Base-by-base conservation (phyloP, 176 grass and related monocot species). In the Zea luxurians region DNA sequence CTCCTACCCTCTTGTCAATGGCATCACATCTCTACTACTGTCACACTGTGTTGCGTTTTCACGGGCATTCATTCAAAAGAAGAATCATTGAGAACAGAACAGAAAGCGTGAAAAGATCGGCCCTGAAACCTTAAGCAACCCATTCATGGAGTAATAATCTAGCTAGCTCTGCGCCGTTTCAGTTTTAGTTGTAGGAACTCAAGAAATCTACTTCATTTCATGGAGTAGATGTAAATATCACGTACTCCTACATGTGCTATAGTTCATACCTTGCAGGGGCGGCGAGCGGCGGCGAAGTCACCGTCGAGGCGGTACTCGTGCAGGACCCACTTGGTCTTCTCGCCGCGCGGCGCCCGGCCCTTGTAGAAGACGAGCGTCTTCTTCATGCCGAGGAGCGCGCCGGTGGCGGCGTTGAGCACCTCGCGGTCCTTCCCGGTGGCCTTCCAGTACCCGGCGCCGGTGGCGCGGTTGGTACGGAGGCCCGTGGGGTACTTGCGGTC, bases 351-450 rank as follows among this genome's bases (percentile, higher is more conserved):
- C 0, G 96, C 96, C 6, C 96, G 89, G 0, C 96, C 92, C 78
- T 85, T 93, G 81, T 99, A 95, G 83, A 99, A 99, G 62, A 99
- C 96, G n/a, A 99, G 88, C 5, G 96, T 99, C 83, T 99, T 99
- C 81, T 99, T 99, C 96, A 93, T 95, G 16, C 96, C 96, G 45
- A 99, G 70, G 34, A 99, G 82, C 7, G 79, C 68, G 12, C 96
- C 92, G 5, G 61, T 86, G 78, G 87, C 63, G 77, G 83, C 77
- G 78, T 68, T 92, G 79, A 85, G 78, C n/a, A 99, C 92, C 81
- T 99, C 96, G 6, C 96, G 81, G 82, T 99, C 96, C 83, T 99
- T 95, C 0, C 96, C 96, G 0, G 96, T 99, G 73, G 96, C 96
- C 88, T 99, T 99, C 96, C 96, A 99, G 77, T 99, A 99, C 7